Evolutionary conservation across 805 yeast species (phyloP).

Genomic region (Pichia paraexigua): DNA sequence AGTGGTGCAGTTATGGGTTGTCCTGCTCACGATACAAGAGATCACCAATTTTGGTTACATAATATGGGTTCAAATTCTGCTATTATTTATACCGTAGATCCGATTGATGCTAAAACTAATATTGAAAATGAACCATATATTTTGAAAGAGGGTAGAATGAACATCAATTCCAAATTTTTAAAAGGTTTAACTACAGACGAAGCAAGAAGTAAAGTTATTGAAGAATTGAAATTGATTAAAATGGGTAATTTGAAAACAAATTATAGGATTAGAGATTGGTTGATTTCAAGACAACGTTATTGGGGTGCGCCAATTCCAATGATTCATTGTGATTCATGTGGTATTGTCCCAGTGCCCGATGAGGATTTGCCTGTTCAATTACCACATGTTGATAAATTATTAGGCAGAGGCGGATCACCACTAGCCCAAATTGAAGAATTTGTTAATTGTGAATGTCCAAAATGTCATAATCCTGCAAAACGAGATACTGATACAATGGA

Average conservation of each 20-base stretch:
- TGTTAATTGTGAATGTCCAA: conserved; percentile 71
- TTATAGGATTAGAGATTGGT: conserved; percentile 82
- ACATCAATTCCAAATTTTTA: conserved; percentile 39
- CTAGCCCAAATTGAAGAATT: conserved; percentile 59
- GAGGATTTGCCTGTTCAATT: conserved; percentile 73
- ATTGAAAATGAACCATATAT: conserved; percentile 28
- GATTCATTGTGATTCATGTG: conserved; percentile 78
- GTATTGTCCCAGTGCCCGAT: conserved; percentile 89
- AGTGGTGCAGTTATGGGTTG: conserved; percentile 97
- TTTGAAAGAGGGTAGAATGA: conserved; percentile 39
- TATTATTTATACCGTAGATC: conserved; percentile 39
- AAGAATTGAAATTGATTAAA: conserved; percentile 28
- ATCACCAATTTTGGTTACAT: conserved; percentile 67
- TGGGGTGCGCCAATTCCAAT: conserved; percentile 99
- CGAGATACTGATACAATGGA: conserved; percentile 99
- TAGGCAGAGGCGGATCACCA: conserved; percentile 57
- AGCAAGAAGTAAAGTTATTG: conserved; percentile 44
- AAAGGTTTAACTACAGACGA: conserved; percentile 41
- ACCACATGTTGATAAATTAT: conserved; percentile 44
- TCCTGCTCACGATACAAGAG: conserved; percentile 89
- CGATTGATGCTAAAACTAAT: conserved; percentile 13
- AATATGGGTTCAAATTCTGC: conserved; percentile 42
- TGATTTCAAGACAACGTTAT: conserved; percentile 86
- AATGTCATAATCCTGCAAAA: conserved; percentile 61
- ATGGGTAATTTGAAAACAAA: conserved; percentile 44